These are phyloP conservation scores for Oryza nivara DNA, from an alignment of 176 grass and related monocot species.

Conservation along the genomic window DNA sequence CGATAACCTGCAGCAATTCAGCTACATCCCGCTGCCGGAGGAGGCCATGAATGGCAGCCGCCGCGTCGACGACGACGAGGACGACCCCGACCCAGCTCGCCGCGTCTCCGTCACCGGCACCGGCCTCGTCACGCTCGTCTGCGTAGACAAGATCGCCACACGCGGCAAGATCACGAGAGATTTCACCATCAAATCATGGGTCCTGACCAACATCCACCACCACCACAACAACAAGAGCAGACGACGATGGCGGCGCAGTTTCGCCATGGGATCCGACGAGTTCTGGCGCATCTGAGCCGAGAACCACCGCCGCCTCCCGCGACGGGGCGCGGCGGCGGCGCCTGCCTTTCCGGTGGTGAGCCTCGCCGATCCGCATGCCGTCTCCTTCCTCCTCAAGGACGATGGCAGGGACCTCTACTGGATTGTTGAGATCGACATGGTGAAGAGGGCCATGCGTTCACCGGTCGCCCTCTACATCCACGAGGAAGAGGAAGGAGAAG, in stretches of 20 bases:
- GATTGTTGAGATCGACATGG: conserved; percentile 13
- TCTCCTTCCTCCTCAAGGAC: background rate
- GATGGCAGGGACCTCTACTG: background rate
- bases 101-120: background rate
- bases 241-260: background rate
- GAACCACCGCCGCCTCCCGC: background rate
- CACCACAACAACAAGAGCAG: no score
- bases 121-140: conserved; percentile 11
- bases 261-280: background rate
- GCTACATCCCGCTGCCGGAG: background rate
- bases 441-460: background rate
- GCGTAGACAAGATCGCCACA: background rate
- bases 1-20: background rate
- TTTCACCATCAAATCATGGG: conserved; percentile 10
- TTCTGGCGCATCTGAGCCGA: background rate
- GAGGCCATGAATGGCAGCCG: background rate
- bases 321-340: background rate
- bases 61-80: background rate
- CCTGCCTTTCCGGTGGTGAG: conserved; percentile 12
- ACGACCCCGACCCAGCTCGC: background rate
- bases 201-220: background rate
- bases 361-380: background rate
- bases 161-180: background rate
- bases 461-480: background rate
- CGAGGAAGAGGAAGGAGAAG: no score